These are phyloP conservation scores for Saururus chinensis DNA, from an alignment of 164 flowering plant species.

Conservation along the genomic window DNA sequence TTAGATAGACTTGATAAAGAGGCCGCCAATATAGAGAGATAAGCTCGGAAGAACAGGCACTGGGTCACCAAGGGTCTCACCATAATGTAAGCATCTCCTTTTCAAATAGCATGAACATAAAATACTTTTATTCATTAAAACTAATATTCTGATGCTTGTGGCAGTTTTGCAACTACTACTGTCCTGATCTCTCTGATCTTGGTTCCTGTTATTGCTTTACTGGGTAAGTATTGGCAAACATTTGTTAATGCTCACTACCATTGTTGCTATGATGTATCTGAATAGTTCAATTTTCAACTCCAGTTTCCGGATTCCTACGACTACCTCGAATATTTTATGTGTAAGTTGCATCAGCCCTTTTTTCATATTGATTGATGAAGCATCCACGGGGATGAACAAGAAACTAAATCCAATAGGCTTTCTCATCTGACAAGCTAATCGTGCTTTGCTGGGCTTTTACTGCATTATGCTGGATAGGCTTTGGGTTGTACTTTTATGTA, in stretches of 20 bases:
- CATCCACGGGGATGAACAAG: too few relatives aligned
- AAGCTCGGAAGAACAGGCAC: slow-evolving; percentile 52
- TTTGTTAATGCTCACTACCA: not conserved
- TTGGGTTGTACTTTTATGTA: slow-evolving; percentile 63
- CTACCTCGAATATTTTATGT: slow-evolving; percentile 18
- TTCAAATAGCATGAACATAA: not conserved
- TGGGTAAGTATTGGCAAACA: slow-evolving; percentile 24
- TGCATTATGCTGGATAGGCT: slow-evolving; percentile 57
- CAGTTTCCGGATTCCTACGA: slow-evolving; percentile 51
- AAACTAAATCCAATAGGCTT: too few relatives aligned
- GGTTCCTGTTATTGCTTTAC: slow-evolving; percentile 37
- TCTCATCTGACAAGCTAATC: slow-evolving; percentile 57
- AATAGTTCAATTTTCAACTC: slow-evolving; percentile 2
- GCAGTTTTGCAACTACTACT: slow-evolving; percentile 48
- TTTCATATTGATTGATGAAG: too few relatives aligned
- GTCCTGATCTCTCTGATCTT: slow-evolving; percentile 36
- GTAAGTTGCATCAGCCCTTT: slow-evolving; percentile 55
- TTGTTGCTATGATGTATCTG: not conserved
- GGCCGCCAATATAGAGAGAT: slow-evolving; percentile 49
- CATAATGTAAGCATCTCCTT: slow-evolving; percentile 31
- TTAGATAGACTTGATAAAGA: slow-evolving; percentile 33
- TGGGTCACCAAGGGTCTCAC: slow-evolving; percentile 43
- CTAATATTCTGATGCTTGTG: slow-evolving; percentile 1
- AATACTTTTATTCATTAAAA: not conserved
- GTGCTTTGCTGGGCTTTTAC: slow-evolving; percentile 60